Base-by-base conservation (phyloP, 1,139 yeast species). In the Scheffersomyces stambukii region DNA sequence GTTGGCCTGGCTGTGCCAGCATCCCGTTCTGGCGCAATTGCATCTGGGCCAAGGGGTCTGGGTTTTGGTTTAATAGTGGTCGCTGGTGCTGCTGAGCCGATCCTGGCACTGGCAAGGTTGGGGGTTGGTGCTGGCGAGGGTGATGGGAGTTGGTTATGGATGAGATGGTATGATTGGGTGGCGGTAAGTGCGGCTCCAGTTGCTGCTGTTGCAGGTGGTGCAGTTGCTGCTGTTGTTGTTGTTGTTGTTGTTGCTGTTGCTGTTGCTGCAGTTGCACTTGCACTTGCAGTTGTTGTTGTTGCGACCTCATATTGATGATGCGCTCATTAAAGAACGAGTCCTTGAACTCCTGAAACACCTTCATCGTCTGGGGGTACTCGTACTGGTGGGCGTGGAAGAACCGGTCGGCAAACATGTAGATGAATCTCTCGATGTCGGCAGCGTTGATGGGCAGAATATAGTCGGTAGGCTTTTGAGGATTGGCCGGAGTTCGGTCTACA, bases 311-410 rank as follows among this genome's bases (percentile, higher is more conserved):
- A 33, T 55, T 60, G 9, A 60, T 57, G 15, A 67, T 55, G 37
- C 75, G 52, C 43, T 74, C 79, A 36, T 69, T 69, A 46, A 66
- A 62, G 39, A 74, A 73, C 15, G 73, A 60, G 19, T 54, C 55
- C 41, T 72, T 72, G 46, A 74, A 70, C 28, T 64, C 67, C 31
- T 72, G 75, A 40, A 72, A 73, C 3, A 70, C 44, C 40, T 66
- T 65, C 25, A 61, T 55, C 3, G 77, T 69, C 42, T 70, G 70
- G 1, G 72, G 70, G 38, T 70, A 74, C 23, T 65, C 69, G 36
- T 48, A 56, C 33, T 62, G 65, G 43, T 64, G 62, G 28, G 64
- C 64, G 30, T 54, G 60, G 47, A 71, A 71, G 38, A 70, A 71
- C 19, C 60, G 45, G 39, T 69, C 76, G 3, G 73, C 75, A 50